Conservation (phyloP, 2,329 filamentous ascomycete species). For the Chlorencoelia australis region DNA sequence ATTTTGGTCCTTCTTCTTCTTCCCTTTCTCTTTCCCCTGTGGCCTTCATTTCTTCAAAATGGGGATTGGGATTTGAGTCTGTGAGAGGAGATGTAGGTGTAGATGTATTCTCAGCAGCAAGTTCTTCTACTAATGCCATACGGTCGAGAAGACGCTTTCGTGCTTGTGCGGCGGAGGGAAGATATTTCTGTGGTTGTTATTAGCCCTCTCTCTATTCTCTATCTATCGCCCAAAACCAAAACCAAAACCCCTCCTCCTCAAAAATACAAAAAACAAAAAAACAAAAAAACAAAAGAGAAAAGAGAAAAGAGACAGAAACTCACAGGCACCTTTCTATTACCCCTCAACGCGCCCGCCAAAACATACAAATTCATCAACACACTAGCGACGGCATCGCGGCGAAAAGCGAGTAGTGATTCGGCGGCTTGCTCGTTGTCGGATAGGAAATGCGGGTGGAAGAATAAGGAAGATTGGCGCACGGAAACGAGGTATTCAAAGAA, state of each 20-base stretch:
- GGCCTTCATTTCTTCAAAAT: neutral
- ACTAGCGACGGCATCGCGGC: conserved; percentile 46
- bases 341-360: conserved; percentile 43
- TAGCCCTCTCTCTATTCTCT: neutral
- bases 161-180: conserved; percentile 45
- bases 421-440: conserved; percentile 40
- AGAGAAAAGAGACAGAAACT: neutral
- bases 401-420: conserved; percentile 38
- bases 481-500: conserved; percentile 51
- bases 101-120: conserved; percentile 4
- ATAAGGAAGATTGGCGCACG: conserved; percentile 46
- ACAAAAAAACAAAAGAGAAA: too few relatives aligned
- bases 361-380: conserved; percentile 49
- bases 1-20: conserved; percentile 32
- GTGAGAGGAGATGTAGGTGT: neutral
- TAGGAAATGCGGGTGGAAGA: conserved; percentile 44
- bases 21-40: conserved; percentile 6
- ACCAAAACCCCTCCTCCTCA: too few relatives aligned
- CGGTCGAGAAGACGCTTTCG: conserved; percentile 41
- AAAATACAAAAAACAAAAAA: too few relatives aligned
- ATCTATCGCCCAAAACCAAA: too few relatives aligned
- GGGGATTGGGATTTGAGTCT: neutral
- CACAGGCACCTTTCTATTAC: conserved; percentile 37
- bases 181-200: conserved; percentile 32
- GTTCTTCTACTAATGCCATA: conserved; percentile 38